A percentile compares a stretch with the other conserved stretches of the same genome.
phyloP scores from a whole-genome alignment of 129 eudicot genomes.

The Flaveria bidentis region DNA sequence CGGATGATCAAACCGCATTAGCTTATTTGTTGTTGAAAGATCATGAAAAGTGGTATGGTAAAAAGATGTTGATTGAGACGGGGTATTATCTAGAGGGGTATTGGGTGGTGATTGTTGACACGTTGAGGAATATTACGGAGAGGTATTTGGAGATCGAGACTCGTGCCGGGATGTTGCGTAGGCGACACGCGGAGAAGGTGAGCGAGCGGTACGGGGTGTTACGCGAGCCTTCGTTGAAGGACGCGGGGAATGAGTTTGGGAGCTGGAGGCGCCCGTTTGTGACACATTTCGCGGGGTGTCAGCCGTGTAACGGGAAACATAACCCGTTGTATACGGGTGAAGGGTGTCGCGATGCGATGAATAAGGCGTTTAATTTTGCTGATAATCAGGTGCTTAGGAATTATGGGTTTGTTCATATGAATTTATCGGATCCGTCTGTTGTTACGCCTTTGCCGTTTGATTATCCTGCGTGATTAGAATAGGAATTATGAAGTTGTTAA shows the following conservation, averaged over 20 bases:
- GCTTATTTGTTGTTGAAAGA: conserved; percentile 56
- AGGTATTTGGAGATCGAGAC: conserved; percentile 39
- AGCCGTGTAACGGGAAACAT: conserved; percentile 57
- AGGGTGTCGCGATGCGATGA: conserved; percentile 46
- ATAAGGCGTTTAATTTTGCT: conserved; percentile 53
- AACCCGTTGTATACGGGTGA: conserved; percentile 38
- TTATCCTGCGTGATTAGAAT: conserved; percentile 38
- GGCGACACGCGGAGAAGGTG: conserved; percentile 53
- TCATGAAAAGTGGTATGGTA: conserved; percentile 44
- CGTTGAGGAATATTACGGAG: conserved; percentile 31
- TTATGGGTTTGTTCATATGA: conserved; percentile 52
- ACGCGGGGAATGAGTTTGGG: conserved; percentile 42
- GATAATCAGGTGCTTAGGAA: conserved; percentile 61
- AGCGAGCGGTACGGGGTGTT: conserved; percentile 45
- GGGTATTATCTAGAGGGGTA: conserved; percentile 72
- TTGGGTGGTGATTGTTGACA: conserved; percentile 60
- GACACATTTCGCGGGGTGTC: conserved; percentile 67
- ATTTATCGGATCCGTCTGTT: conserved; percentile 35
- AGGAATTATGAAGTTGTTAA: conserved; percentile 6
- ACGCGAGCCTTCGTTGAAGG: conserved; percentile 38
- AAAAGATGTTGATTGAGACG: conserved; percentile 51
- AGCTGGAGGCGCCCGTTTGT: conserved; percentile 59
- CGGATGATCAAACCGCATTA: conserved; percentile 60
- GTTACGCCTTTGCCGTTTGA: conserved; percentile 43
- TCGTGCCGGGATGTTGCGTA: conserved; percentile 34